Evolutionary conservation across 139 green algal species (phyloP).

Genomic region (Yamagishiella unicocca): DNA sequence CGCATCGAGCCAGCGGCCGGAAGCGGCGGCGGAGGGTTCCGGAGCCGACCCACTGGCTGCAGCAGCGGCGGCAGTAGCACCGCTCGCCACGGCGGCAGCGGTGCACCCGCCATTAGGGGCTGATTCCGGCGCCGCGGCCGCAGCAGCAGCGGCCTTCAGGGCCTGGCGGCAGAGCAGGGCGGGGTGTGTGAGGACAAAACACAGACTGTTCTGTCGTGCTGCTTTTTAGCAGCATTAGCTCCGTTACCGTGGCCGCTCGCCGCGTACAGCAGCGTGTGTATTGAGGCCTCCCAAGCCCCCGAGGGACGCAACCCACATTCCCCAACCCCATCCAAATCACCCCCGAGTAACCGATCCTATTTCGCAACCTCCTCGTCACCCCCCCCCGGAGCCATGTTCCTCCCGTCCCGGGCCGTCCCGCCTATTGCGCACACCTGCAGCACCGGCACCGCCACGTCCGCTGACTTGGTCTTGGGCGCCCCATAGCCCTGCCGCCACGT

Average conservation of each 20-base stretch:
- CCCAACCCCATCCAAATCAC: too few species aligned
- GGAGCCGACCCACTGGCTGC: neutral
- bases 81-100: neutral
- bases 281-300: too few species aligned
- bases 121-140: neutral
- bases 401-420: neutral
- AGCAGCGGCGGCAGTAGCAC: neutral
- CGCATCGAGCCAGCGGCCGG: neutral
- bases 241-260: too few species aligned
- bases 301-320: too few species aligned
- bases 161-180: too few species aligned
- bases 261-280: too few species aligned
- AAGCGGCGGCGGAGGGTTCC: neutral
- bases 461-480: slow-evolving; percentile 20
- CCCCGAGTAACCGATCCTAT: too few species aligned
- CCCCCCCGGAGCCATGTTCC: neutral
- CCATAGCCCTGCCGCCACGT: slow-evolving; percentile 63
- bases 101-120: neutral
- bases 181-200: too few species aligned
- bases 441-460: slow-evolving; percentile 23
- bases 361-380: neutral
- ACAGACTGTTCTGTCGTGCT: too few species aligned
- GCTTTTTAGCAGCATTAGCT: too few species aligned
- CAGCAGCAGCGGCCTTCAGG: neutral
- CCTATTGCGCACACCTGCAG: slow-evolving; percentile 24